Evolutionary conservation across 352 stramenopile species (phyloP).

Genomic region (Pythium phragmiticola): DNA sequence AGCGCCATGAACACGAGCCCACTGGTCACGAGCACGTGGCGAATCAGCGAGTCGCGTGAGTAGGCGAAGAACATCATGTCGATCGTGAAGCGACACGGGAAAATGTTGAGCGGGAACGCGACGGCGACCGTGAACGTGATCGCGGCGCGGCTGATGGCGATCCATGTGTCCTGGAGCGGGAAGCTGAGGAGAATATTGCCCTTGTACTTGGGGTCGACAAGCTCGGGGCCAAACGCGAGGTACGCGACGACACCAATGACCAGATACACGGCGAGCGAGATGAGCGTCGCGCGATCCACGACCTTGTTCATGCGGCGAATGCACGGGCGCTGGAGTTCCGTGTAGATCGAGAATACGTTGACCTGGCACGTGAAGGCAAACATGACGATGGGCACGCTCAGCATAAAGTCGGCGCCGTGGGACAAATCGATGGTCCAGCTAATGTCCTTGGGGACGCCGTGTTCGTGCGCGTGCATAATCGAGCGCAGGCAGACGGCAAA

Average conservation of each 20-base stretch:
- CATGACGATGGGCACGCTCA: constrained; percentile 87
- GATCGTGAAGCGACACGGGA: constrained; percentile 83
- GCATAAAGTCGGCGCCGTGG: constrained; percentile 75
- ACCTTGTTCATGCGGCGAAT: constrained; percentile 90
- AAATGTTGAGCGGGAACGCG: constrained; percentile 86
- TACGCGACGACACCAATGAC: constrained; percentile 78
- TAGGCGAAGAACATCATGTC: constrained; percentile 89
- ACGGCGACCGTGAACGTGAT: constrained; percentile 86
- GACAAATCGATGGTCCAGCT: constrained; percentile 75
- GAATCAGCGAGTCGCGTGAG: constrained; percentile 61
- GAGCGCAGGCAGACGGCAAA: constrained; percentile 77
- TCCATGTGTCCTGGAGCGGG: constrained; percentile 69
- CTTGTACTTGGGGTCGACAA: constrained; percentile 70
- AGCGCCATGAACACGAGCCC: constrained; percentile 65
- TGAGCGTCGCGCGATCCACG: constrained; percentile 71
- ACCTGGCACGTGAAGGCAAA: constrained; percentile 89
- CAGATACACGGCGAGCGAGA: constrained; percentile 78
- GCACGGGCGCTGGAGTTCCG: constrained; percentile 81
- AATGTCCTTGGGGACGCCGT: constrained; percentile 64
- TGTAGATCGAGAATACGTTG: constrained; percentile 89
- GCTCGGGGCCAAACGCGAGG: constrained; percentile 65
- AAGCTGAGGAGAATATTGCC: constrained; percentile 85
- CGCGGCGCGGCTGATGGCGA: constrained; percentile 76
- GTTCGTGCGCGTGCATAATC: constrained; percentile 57
- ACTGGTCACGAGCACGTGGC: constrained; percentile 66